phyloP scores from a whole-genome alignment of 2,329 filamentous ascomycete species.

The Coniochaeta sp. region DNA sequence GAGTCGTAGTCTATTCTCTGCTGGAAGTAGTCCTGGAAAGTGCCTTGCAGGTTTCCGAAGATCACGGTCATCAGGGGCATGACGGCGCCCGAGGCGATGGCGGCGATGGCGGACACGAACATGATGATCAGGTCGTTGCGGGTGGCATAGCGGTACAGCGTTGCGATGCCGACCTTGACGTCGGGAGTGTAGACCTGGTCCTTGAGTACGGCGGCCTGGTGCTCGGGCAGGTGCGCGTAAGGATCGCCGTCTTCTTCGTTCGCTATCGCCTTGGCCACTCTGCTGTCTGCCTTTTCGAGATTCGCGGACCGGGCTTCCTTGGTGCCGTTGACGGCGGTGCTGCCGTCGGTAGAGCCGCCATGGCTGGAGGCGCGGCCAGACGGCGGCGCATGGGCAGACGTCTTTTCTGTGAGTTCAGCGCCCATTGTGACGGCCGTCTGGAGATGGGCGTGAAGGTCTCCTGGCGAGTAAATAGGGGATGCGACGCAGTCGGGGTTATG shows the following conservation, averaged over 20 bases:
- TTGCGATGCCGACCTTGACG: slow-evolving; percentile 56
- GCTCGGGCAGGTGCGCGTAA: slow-evolving; percentile 54
- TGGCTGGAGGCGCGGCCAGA: slow-evolving; percentile 27
- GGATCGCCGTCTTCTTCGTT: slow-evolving; percentile 43
- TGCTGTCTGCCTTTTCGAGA: slow-evolving; percentile 37
- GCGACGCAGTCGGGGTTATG: neutral
- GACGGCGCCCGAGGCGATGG: slow-evolving; percentile 67
- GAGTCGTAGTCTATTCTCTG: slow-evolving; percentile 30
- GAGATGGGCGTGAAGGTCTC: neutral
- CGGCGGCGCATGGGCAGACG: slow-evolving; percentile 10
- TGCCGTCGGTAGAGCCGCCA: slow-evolving; percentile 23
- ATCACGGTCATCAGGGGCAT: slow-evolving; percentile 76
- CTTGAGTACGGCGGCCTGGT: slow-evolving; percentile 62
- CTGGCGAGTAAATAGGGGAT: neutral
- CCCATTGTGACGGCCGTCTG: slow-evolving; percentile 1
- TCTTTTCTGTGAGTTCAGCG: slow-evolving; percentile 11
- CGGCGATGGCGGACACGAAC: slow-evolving; percentile 50
- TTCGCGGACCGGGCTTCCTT: slow-evolving; percentile 3
- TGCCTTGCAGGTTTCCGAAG: slow-evolving; percentile 68
- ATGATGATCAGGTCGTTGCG: slow-evolving; percentile 59
- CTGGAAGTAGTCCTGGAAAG: slow-evolving; percentile 60
- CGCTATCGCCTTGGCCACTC: slow-evolving; percentile 23
- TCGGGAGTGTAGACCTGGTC: slow-evolving; percentile 60
- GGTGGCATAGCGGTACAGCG: slow-evolving; percentile 65
- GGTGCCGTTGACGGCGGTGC: too few species aligned